phyloP scores from a whole-genome alignment of 2,329 filamentous ascomycete genomes.

The Colletotrichum viniferum region DNA sequence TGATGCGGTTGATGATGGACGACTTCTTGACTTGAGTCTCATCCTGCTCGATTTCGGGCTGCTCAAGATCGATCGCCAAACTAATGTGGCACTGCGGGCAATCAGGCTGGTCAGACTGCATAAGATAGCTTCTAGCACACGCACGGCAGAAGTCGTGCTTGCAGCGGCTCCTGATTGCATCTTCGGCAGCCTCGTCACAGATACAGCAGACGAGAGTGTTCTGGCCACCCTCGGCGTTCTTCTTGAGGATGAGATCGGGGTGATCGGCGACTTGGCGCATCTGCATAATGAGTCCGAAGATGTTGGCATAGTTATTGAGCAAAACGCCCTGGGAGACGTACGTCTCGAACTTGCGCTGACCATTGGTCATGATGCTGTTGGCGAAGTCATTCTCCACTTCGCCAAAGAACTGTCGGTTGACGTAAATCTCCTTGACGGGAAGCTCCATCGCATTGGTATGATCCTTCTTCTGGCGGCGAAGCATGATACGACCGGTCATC shows the following conservation, averaged over 20 bases:
- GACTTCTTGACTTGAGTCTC: slow-evolving; percentile 87
- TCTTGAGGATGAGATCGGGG: slow-evolving; percentile 91
- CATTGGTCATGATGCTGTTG: slow-evolving; percentile 92
- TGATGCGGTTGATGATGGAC: slow-evolving; percentile 97
- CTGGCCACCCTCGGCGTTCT: slow-evolving; percentile 82
- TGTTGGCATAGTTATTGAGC: slow-evolving; percentile 98
- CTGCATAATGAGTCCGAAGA: slow-evolving; percentile 98
- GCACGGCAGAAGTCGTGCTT: slow-evolving; percentile 73
- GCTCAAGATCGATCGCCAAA: slow-evolving; percentile 89
- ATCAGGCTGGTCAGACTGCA: slow-evolving; percentile 76
- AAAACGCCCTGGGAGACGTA: slow-evolving; percentile 94
- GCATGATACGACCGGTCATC: slow-evolving; percentile 92
- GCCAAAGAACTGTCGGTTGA: slow-evolving; percentile 95
- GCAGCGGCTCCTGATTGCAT: slow-evolving; percentile 89
- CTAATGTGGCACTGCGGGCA: slow-evolving; percentile 93
- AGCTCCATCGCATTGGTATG: slow-evolving; percentile 95
- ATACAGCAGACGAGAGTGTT: slow-evolving; percentile 93
- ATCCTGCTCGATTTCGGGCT: slow-evolving; percentile 94
- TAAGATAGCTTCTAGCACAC: slow-evolving; percentile 61
- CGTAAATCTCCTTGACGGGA: slow-evolving; percentile 89
- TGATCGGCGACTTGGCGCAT: slow-evolving; percentile 99
- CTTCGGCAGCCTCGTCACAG: slow-evolving; percentile 94
- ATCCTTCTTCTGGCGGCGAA: slow-evolving; percentile 92
- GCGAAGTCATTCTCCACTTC: slow-evolving; percentile 97
- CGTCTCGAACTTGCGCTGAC: slow-evolving; percentile 88